Evolutionary conservation across 257 asterid genomes (phyloP), one percentile per base, ranked within the genome.

Genomic region (Oldenlandia corymbosa): DNA sequence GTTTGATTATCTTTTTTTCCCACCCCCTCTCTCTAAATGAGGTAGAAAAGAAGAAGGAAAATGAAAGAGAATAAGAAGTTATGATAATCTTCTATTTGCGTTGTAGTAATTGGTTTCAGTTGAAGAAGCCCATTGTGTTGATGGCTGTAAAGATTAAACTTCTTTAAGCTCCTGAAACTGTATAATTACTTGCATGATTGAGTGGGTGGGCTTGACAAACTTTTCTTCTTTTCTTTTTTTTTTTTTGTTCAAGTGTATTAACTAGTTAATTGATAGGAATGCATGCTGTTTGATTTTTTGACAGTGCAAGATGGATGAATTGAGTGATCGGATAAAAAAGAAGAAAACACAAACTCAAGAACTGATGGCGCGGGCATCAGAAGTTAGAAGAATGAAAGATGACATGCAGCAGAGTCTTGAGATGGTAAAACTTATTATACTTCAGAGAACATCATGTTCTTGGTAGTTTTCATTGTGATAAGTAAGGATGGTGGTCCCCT

Each of bases 321-420:
- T 87, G 79, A 67, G 61, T 23, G 82, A 80, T 59, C 78, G 37
- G 73, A 68, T 93, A 70, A 68, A 78, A 43, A 71, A 80, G 73
- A 93, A 84, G 86, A 90, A 76, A 75, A 51, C 73, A 65, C 78
- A 77, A 61, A 76, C 83, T 76, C 78, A 83, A 68, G 72, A 55
- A 65, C 76, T 87, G 84, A 61, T 81, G 81, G 96, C 78, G 34
- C 84, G 57, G 77, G 77, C 97, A 64, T 78, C 85, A 45, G 87
- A 93, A 85, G 87, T 80, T 57, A 80, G 84, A 78, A 84, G 83
- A 79, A 76, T 64, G 91, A 83, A 74, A 73, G 90, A 77, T 36
- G 91, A 85, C 39, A 68, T 87, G 79, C 55, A 77, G 68, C 83
- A 87, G 37, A 78, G 65, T 62, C 75, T 68, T 68, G 76, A 91